A percentile compares a stretch with the other conserved stretches of the same genome.
Evolutionary conservation across 2,329 filamentous ascomycete genomes (phyloP).

Genomic region (Botryotinia globosa): DNA sequence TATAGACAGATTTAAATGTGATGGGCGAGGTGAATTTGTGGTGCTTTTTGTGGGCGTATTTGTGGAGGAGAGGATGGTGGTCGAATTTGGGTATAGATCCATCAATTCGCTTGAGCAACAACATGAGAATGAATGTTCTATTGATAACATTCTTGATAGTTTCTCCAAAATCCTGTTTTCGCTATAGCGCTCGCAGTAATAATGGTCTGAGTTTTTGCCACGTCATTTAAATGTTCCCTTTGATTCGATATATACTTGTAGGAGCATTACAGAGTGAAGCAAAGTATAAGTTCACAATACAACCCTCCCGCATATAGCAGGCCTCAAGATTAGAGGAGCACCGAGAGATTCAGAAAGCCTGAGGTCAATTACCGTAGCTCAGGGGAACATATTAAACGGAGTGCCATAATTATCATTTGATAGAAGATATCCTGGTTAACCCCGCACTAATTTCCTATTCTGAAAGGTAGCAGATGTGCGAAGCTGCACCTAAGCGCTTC

Average conservation of each 20-base stretch:
- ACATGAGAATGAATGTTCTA: background rate
- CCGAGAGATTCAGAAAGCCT: background rate
- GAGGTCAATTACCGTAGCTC: background rate
- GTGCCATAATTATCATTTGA: background rate
- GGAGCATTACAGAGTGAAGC: background rate
- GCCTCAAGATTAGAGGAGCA: background rate
- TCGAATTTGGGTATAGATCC: constrained; percentile 32
- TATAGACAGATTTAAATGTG: constrained; percentile 54
- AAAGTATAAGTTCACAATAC: background rate
- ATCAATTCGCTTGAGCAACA: background rate
- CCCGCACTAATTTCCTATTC: background rate
- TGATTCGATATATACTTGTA: background rate
- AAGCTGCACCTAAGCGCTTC: background rate
- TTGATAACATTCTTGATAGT: background rate
- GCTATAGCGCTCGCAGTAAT: background rate
- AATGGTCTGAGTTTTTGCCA: background rate
- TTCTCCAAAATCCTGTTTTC: too few species aligned
- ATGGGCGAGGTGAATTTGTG: constrained; percentile 56
- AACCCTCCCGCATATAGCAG: too few species aligned
- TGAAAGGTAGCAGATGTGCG: background rate
- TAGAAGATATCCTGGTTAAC: background rate
- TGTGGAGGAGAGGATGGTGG: constrained; percentile 38
- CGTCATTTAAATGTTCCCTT: background rate
- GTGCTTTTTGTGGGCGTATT: constrained; percentile 31
- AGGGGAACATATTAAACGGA: background rate